Conservation (phyloP, 352 stramenopile species). For the Thalassiosira livingstoniorum region DNA sequence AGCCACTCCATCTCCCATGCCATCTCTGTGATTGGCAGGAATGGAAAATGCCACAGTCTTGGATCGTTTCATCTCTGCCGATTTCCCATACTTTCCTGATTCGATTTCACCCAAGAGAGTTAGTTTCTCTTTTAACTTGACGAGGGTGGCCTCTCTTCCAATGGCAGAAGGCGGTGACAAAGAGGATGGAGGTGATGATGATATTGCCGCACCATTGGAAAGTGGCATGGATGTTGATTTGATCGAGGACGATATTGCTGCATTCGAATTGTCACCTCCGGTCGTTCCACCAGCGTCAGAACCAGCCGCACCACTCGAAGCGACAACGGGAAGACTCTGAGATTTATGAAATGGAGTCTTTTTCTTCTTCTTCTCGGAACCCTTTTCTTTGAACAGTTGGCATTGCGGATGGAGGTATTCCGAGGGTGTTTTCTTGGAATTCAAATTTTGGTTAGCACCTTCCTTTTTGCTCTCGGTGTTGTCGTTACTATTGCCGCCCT, state of each 20-base stretch:
- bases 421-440: conserved; percentile 25
- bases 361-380: conserved; percentile 22
- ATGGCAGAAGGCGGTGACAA: conserved; percentile 28
- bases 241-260: no score
- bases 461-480: background rate
- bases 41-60: conserved; percentile 47
- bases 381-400: conserved; percentile 49
- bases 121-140: conserved; percentile 54
- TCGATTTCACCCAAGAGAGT: conserved; percentile 54
- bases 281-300: no score
- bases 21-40: background rate
- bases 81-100: conserved; percentile 56
- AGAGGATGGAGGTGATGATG: no score
- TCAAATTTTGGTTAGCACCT: no score
- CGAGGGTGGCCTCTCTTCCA: conserved; percentile 41
- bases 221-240: no score
- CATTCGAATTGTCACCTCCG: background rate
- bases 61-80: conserved; percentile 51
- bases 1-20: background rate
- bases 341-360: conserved; percentile 13
- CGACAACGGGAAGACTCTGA: no score
- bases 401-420: conserved; percentile 50
- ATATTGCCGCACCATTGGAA: no score
- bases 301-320: no score
- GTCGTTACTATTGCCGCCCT: background rate